Conservation (phyloP, 352 stramenopile genomes). For the Phytophthora sp. region DNA sequence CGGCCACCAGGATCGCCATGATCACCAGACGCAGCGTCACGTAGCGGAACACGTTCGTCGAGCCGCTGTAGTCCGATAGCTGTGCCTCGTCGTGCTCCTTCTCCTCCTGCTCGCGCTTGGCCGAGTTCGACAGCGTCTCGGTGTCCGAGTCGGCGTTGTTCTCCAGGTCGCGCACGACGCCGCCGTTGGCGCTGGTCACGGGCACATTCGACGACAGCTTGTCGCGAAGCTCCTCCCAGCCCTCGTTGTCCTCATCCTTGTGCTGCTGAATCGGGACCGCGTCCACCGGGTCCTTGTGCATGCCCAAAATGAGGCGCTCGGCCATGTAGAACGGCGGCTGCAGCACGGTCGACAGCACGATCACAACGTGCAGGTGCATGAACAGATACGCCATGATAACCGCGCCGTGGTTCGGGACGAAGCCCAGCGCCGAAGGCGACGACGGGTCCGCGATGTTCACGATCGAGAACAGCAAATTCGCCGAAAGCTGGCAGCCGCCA, state of each 20-base stretch:
- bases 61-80: slow-evolving; percentile 35
- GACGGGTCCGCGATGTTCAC: slow-evolving; percentile 35
- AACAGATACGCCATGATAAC: slow-evolving; percentile 43
- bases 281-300: slow-evolving; percentile 33
- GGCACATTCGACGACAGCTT: slow-evolving; percentile 23
- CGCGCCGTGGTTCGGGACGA: slow-evolving; percentile 28
- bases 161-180: slow-evolving; percentile 18
- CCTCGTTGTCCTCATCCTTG: slow-evolving; percentile 20
- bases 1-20: slow-evolving; percentile 41
- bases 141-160: slow-evolving; percentile 28
- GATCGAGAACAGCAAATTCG: slow-evolving; percentile 42
- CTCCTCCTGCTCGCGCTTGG: slow-evolving; percentile 31
- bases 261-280: slow-evolving; percentile 5
- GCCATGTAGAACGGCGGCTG: slow-evolving; percentile 52
- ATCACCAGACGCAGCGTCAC: slow-evolving; percentile 43
- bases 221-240: slow-evolving; percentile 29
- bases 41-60: slow-evolving; percentile 35
- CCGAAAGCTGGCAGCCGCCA: slow-evolving; percentile 48
- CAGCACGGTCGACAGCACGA: slow-evolving; percentile 53
- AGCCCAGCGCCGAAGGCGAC: slow-evolving; percentile 25
- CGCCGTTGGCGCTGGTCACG: slow-evolving; percentile 12
- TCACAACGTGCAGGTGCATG: slow-evolving; percentile 51
- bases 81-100: slow-evolving; percentile 37
- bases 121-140: slow-evolving; percentile 28
- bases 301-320: slow-evolving; percentile 49